A percentile compares a stretch with the other conserved stretches of the same genome.
Evolutionary conservation across 2,329 filamentous ascomycete species (phyloP).

Genomic region (Colletotrichum sp.): DNA sequence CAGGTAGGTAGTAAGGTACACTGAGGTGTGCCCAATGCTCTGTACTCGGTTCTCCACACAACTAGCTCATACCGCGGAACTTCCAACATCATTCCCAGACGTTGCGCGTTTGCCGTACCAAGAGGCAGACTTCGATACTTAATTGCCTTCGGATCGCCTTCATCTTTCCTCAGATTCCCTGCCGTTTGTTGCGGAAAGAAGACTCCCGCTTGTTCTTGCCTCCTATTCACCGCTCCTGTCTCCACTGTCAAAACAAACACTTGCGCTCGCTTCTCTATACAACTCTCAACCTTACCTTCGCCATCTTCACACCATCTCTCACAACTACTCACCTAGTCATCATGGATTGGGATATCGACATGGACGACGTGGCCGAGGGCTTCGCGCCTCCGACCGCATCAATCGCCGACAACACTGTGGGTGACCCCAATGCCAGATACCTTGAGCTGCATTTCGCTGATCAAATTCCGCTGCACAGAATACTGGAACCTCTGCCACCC

Average conservation of each 20-base stretch:
- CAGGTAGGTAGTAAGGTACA: background rate
- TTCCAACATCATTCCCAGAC: background rate
- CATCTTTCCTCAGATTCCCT: background rate
- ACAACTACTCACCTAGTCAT: slow-evolving; percentile 22
- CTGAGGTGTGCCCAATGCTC: too few relatives aligned
- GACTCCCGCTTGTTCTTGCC: background rate
- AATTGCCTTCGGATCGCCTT: background rate
- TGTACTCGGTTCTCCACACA: background rate
- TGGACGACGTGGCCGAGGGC: slow-evolving; percentile 64
- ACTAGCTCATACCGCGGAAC: background rate
- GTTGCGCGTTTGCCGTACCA: background rate
- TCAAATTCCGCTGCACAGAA: background rate
- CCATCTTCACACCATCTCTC: slow-evolving; percentile 17
- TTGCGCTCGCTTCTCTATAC: background rate
- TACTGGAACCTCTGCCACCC: background rate
- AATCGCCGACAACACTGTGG: background rate
- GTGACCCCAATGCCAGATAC: background rate
- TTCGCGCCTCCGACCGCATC: background rate
- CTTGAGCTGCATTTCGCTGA: background rate
- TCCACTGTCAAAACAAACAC: background rate
- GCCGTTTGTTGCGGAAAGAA: background rate
- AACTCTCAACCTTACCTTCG: background rate
- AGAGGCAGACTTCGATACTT: background rate
- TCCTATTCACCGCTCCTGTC: background rate
- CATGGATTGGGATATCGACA: slow-evolving; percentile 76